These are phyloP conservation scores for Halophytophthora polymorphica DNA, from an alignment of 352 stramenopile genomes.

Conservation along the genomic window DNA sequence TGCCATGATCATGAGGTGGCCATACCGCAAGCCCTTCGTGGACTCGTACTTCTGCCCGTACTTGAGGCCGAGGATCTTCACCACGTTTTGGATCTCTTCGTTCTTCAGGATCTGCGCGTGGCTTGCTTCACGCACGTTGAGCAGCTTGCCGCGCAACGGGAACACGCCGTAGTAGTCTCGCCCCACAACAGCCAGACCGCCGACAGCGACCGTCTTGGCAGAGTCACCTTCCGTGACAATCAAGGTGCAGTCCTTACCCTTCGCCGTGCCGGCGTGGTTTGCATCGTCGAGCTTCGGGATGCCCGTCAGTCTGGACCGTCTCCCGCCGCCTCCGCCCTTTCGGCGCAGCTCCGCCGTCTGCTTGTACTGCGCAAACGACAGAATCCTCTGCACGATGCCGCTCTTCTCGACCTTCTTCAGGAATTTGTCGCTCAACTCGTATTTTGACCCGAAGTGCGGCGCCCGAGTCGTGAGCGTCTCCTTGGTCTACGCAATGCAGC, in stretches of 20 bases:
- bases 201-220: conserved; percentile 97
- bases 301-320: conserved; percentile 84
- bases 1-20: conserved; percentile 98
- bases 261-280: conserved; percentile 92
- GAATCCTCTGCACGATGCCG: conserved; percentile 88
- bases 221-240: conserved; percentile 99
- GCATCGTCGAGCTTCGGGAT: conserved; percentile 98
- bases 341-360: conserved; percentile 89
- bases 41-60: conserved; percentile 93
- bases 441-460: conserved; percentile 84
- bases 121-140: conserved; percentile 99
- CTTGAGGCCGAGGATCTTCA: conserved; percentile 97
- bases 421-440: conserved; percentile 85
- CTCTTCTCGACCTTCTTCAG: conserved; percentile 88
- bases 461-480: conserved; percentile 93
- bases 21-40: conserved; percentile 91
- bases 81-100: conserved; percentile 96
- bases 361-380: conserved; percentile 91
- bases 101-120: conserved; percentile 96
- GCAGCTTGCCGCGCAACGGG: conserved; percentile 95
- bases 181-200: conserved; percentile 94
- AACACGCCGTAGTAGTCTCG: conserved; percentile 97
- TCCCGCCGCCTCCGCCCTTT: conserved; percentile 73
- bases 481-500: conserved; percentile 82
- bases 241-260: conserved; percentile 93